Evolutionary conservation across 495 filamentous ascomycete genomes (phyloP).

Genomic region (Hypomontagnella submonticulosa): DNA sequence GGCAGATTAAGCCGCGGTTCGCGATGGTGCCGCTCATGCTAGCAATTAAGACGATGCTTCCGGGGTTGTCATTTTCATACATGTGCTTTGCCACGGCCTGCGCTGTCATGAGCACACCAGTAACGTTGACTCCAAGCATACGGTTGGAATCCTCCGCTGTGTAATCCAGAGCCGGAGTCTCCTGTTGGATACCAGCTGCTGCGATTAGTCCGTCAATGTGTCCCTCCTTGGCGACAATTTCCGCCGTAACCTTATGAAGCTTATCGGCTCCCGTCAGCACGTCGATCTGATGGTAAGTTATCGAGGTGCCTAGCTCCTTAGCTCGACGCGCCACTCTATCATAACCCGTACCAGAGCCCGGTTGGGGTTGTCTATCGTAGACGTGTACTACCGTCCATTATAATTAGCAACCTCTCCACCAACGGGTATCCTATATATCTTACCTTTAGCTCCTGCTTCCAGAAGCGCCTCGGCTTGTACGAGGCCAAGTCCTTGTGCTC

Average conservation of each 20-base stretch:
- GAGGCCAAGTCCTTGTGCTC: conserved; percentile 80
- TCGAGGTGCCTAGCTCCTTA: conserved; percentile 70
- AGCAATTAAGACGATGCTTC: conserved; percentile 78
- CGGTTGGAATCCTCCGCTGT: conserved; percentile 68
- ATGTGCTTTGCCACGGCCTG: conserved; percentile 81
- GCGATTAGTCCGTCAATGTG: conserved; percentile 83
- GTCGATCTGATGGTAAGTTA: conserved; percentile 85
- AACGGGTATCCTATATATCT: conserved; percentile 2
- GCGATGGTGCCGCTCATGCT: conserved; percentile 85
- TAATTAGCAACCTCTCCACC: conserved; percentile 15
- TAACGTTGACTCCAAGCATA: conserved; percentile 80
- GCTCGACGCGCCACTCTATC: conserved; percentile 71
- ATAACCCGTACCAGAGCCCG: conserved; percentile 60
- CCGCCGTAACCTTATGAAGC: conserved; percentile 72
- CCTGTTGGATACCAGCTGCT: conserved; percentile 83
- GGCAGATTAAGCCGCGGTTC: conserved; percentile 67
- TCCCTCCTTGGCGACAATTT: conserved; percentile 76
- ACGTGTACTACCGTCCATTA: conserved; percentile 61
- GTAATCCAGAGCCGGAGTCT: conserved; percentile 76
- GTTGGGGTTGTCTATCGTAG: conserved; percentile 62
- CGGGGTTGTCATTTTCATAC: conserved; percentile 66
- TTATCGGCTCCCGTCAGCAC: conserved; percentile 75
- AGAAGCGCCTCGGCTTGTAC: conserved; percentile 83
- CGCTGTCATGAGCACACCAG: conserved; percentile 80
- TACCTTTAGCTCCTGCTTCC: conserved; percentile 77